Percentiles rank a stretch among this genome's conserved stretches.
These are phyloP conservation scores for Leccinum uliginosum DNA, from an alignment of 768 basidiomycete genomes.

Conservation along the genomic window DNA sequence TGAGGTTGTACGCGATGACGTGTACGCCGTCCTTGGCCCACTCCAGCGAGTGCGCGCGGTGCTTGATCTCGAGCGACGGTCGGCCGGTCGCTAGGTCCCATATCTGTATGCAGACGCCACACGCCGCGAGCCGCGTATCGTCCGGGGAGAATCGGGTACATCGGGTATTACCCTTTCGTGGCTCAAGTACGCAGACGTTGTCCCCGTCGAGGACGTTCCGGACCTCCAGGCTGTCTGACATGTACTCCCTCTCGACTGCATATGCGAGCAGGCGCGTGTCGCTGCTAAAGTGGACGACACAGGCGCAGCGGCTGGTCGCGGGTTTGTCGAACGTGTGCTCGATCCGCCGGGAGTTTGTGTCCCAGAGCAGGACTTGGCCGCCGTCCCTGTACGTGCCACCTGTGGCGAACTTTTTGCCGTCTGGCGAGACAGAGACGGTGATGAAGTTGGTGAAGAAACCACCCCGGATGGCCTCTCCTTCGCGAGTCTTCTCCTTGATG, in stretches of 20 bases:
- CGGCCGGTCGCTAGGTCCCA: conserved; percentile 18
- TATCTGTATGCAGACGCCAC: conserved; percentile 22
- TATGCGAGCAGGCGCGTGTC: conserved; percentile 18
- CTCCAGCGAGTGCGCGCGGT: conserved; percentile 22
- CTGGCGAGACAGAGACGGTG: conserved; percentile 22
- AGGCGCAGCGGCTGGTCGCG: conserved; percentile 18
- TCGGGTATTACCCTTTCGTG: conserved; percentile 20
- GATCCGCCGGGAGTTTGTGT: conserved; percentile 18
- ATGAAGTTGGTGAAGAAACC: conserved; percentile 26
- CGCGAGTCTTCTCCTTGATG: conserved; percentile 16
- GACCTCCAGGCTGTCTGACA: conserved; percentile 22
- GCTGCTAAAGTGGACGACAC: conserved; percentile 22
- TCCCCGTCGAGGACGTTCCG: conserved; percentile 11
- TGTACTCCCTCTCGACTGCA: conserved; percentile 24
- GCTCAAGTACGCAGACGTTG: conserved; percentile 16
- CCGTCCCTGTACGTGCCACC: conserved; percentile 23
- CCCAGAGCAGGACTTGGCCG: conserved; percentile 23
- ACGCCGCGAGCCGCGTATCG: conserved; percentile 20
- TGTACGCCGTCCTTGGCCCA: conserved; percentile 20
- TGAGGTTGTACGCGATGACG: conserved; percentile 20
- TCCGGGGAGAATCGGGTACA: conserved; percentile 26
- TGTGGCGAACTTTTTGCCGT: conserved; percentile 23
- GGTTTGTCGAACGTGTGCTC: conserved; percentile 24
- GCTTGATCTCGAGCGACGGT: conserved; percentile 23
- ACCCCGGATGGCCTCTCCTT: conserved; percentile 19